Evolutionary conservation across 2,329 filamentous ascomycete genomes (phyloP), one percentile per base, ranked within the genome.

Genomic region (Byssochlamys sp.): DNA sequence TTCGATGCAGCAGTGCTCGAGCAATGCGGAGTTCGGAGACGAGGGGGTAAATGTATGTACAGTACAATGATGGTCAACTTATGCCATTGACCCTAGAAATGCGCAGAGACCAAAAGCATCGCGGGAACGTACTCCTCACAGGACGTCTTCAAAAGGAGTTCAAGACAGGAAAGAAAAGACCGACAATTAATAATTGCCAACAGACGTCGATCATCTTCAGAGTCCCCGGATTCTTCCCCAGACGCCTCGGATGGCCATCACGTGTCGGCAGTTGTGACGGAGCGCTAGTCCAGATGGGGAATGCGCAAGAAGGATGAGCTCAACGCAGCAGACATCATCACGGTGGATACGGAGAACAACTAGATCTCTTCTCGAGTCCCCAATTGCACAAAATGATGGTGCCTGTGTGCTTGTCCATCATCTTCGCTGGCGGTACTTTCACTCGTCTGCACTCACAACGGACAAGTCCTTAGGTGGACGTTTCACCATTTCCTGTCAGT

Each of bases 211-310:
- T 27, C 29, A 59, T 53, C 56, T 56, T 49, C 39, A 65, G 64
- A 64, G 61, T 54, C 58, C 67, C 62, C 63, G 59, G 59, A 62
- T 59, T 58, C 60, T 65, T 65, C 65, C 65, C 67, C 66, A 64
- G 65, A 63, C 11, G 64, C 60, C 68, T 66, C 65, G 67, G 68
- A 63, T 60, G 35, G 3, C 28, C 55, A 52, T 65, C 63, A 65
- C 64, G 63, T 67, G 63, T 45, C 5, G 49, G 12, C n/a, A 10
- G 24, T 12, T 2, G 28, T 19, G 52, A 51, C 26, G 19, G 26
- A 29, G 26, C 52, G 35, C 48, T 57, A 54, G 26, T 19, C 59
- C 48, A 11, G 26, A 25, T 56, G 11, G 26, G 24, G 55, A 26
- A 51, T 28, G 12, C 5, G 25, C 11, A 11, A 31, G 19, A 57